A percentile compares a stretch with the other conserved stretches of the same genome.
These are phyloP conservation scores for Kandelia obovata DNA, from an alignment of 345 rosid genomes.

Conservation along the genomic window DNA sequence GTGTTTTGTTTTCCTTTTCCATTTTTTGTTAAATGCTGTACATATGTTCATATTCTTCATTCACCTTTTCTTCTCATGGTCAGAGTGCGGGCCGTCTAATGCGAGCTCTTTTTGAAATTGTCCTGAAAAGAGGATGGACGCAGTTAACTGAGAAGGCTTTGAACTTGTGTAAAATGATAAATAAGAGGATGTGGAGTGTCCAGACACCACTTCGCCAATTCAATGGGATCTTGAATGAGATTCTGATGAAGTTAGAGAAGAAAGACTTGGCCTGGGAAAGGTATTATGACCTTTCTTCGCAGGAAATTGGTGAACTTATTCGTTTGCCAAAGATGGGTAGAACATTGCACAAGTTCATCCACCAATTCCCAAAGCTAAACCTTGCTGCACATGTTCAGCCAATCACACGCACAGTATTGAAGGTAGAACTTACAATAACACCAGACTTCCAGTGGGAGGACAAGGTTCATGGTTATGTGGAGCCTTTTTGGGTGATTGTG, in stretches of 20 bases:
- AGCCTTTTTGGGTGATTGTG: conserved; percentile 93
- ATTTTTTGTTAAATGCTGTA: not conserved
- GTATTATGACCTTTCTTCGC: conserved; percentile 83
- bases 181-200: conserved; percentile 95
- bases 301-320: conserved; percentile 91
- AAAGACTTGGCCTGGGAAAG: conserved; percentile 98
- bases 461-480: conserved; percentile 85
- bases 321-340: conserved; percentile 86
- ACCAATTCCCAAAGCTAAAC: conserved; percentile 79
- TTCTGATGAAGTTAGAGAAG: conserved; percentile 85
- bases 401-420: conserved; percentile 75
- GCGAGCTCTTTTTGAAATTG: conserved; percentile 91
- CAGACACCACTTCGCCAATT: conserved; percentile 94
- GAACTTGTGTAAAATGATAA: conserved; percentile 88
- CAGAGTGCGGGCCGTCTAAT: conserved; percentile 93
- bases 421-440: conserved; percentile 86
- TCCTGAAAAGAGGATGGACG: conserved; percentile 92
- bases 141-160: conserved; percentile 90
- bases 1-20: conserved; percentile 6
- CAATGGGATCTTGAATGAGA: conserved; percentile 71
- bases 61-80: conserved; percentile 13
- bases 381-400: conserved; percentile 92
- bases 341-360: conserved; percentile 78
- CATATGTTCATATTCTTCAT: not conserved
- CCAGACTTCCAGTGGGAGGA: conserved; percentile 97